These are phyloP conservation scores for Tolypocladium pustulatum DNA, from an alignment of 2,329 filamentous ascomycete genomes.

Conservation along the genomic window DNA sequence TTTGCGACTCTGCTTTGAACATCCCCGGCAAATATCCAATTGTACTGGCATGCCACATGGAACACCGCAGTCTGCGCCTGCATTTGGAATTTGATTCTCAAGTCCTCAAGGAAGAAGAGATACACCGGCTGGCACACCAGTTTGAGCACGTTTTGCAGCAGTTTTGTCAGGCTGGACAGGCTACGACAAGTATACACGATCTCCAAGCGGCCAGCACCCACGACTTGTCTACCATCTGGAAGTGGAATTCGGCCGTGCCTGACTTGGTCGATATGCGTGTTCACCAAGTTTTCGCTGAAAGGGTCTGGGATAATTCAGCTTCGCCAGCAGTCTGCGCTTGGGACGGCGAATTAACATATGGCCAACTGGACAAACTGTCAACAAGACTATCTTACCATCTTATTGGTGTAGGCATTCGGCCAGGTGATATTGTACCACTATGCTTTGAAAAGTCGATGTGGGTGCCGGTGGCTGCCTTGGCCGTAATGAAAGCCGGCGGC, in stretches of 20 bases:
- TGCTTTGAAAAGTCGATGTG: conserved; percentile 24
- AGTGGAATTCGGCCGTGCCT: conserved; percentile 9
- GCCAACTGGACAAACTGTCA: conserved; percentile 6
- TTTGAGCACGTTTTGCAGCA: not conserved
- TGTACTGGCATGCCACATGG: not conserved
- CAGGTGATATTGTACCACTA: conserved; percentile 15
- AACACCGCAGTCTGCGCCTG: not conserved
- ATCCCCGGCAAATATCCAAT: not conserved
- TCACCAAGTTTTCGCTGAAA: conserved; percentile 10
- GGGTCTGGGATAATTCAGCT: conserved; percentile 2
- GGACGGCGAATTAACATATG: conserved; percentile 14
- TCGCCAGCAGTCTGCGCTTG: conserved; percentile 11
- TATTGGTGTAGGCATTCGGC: conserved; percentile 8
- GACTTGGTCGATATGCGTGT: conserved; percentile 2
- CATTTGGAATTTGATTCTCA: not conserved
- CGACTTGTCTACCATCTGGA: conserved; percentile 4
- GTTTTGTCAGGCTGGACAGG: not conserved
- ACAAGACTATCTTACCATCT: conserved; percentile 5
- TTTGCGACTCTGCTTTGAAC: not conserved
- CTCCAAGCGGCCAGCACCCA: not conserved
- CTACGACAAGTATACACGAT: not conserved
- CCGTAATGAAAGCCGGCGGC: conserved; percentile 20
- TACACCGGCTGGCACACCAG: not conserved
- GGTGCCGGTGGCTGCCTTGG: conserved; percentile 18
- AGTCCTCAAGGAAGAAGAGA: not conserved